Conservation (phyloP, 352 stramenopile genomes). For the Phytophthora tubulina region DNA sequence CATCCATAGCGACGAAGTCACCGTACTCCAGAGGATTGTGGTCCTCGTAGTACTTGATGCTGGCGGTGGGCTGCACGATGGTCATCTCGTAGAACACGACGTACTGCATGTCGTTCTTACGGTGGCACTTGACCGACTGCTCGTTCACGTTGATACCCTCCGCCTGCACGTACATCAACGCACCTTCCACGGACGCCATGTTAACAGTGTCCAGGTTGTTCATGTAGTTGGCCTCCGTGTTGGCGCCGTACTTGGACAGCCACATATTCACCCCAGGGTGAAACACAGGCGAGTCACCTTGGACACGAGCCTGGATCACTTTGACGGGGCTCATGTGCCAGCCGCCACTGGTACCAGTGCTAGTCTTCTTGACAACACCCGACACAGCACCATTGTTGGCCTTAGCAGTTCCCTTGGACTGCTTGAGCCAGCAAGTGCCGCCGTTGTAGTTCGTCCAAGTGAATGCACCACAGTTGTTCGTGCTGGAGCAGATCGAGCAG, state of each 20-base stretch:
- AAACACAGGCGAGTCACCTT: conserved; percentile 50
- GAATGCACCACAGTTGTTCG: conserved; percentile 1
- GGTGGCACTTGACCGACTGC: conserved; percentile 48
- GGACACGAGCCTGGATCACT: conserved; percentile 61
- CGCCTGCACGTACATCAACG: conserved; percentile 66
- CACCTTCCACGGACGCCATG: conserved; percentile 57
- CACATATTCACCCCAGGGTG: conserved; percentile 36
- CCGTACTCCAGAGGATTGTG: conserved; percentile 55
- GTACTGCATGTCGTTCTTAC: conserved; percentile 63
- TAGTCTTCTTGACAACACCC: conserved; percentile 2
- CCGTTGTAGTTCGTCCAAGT: conserved; percentile 12
- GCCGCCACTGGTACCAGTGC: not conserved
- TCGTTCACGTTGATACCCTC: conserved; percentile 61
- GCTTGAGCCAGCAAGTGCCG: conserved; percentile 1
- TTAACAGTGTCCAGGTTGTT: conserved; percentile 58
- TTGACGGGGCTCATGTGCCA: conserved; percentile 50
- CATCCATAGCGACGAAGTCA: conserved; percentile 53
- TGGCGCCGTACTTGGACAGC: conserved; percentile 47
- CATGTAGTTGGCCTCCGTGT: conserved; percentile 40
- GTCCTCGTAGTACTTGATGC: conserved; percentile 43
- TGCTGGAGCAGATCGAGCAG: conserved; percentile 7
- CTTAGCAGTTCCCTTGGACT: not conserved
- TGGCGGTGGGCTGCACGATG: conserved; percentile 49
- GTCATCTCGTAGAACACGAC: conserved; percentile 72
- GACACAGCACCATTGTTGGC: not conserved